Evolutionary conservation across 73 alveolate species (phyloP), one percentile per base, ranked within the genome.

Genomic region (Chromera velia): DNA sequence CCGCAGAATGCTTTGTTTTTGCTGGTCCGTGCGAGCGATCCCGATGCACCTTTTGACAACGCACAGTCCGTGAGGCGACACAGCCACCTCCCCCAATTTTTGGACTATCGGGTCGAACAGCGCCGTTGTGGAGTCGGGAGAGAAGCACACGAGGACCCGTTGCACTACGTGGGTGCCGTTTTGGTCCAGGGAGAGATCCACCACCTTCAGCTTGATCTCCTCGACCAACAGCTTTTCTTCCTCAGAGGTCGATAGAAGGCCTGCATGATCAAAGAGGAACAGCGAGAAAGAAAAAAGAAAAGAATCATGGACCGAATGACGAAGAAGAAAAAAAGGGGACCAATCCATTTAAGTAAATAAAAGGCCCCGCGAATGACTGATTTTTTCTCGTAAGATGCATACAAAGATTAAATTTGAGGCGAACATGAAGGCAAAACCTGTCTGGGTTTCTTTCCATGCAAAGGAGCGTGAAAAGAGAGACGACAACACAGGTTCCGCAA

Each of bases 131-230:
- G 82, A 83, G 32, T 70, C 77, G 49, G 88, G 92, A 29, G 81
- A 81, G 70, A 93, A 93, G 74, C 90, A 86, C 33, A 88, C 65
- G 33, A 93, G 74, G 26, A 93, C 88, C 75, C 88, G 87, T 81
- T 91, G 92, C 45, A 93, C 76, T 24, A 93, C 90, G 74, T 91
- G 96, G 19, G 95, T 89, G 17, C 98, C 98, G 85, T 86, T 84
- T 45, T 82, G 80, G 87, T 90, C 91, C 71, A 73, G 74, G 32
- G 91, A 32, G 9, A 90, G 79, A 24, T 66, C 49, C 27, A 46
- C 81, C 4, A 89, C 88, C 40, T 70, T 70, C 74, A 89, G 90
- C 34, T 76, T 76, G 30, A 90, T 77, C 30, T 91, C 93, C 10
- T 76, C 73, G 64, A 73, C 71, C 28, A 91, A 80, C 65, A 88